phyloP scores from a whole-genome alignment of 106 monocot genomes.

The Dioscorea dumetorum region DNA sequence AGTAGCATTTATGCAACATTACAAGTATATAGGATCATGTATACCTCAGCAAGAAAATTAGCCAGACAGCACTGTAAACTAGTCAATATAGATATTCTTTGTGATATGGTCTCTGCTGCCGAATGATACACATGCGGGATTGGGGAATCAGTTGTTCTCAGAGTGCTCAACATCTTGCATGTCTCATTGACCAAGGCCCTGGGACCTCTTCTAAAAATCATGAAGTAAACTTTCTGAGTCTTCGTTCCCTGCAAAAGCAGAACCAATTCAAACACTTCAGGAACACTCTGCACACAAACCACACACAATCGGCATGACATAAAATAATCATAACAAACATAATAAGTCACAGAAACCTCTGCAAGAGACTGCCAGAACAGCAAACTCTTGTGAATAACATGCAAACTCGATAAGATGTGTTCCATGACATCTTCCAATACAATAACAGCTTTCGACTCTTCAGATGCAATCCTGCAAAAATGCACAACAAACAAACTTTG shows the following conservation, averaged over 20 bases:
- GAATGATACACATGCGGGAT: constrained; percentile 44
- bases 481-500: background rate
- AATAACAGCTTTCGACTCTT: constrained; percentile 32
- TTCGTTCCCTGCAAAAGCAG: constrained; percentile 51
- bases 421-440: constrained; percentile 71
- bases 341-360: constrained; percentile 41
- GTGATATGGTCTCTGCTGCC: constrained; percentile 59
- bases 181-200: constrained; percentile 54
- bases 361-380: constrained; percentile 76
- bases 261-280: background rate
- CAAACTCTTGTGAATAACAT: constrained; percentile 67
- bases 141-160: constrained; percentile 34
- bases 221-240: constrained; percentile 67
- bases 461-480: constrained; percentile 36
- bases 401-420: constrained; percentile 49
- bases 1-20: background rate
- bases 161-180: constrained; percentile 41
- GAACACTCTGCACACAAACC: no score
- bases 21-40: background rate
- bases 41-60: constrained; percentile 64
- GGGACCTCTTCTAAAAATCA: constrained; percentile 93
- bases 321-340: background rate
- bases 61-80: constrained; percentile 64
- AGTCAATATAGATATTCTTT: constrained; percentile 47
- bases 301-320: no score